A percentile compares a stretch with the other conserved stretches of the same genome.
Evolutionary conservation across 108 stramenopile species (phyloP).

Genomic region (Aureococcus anophagefferens): DNA sequence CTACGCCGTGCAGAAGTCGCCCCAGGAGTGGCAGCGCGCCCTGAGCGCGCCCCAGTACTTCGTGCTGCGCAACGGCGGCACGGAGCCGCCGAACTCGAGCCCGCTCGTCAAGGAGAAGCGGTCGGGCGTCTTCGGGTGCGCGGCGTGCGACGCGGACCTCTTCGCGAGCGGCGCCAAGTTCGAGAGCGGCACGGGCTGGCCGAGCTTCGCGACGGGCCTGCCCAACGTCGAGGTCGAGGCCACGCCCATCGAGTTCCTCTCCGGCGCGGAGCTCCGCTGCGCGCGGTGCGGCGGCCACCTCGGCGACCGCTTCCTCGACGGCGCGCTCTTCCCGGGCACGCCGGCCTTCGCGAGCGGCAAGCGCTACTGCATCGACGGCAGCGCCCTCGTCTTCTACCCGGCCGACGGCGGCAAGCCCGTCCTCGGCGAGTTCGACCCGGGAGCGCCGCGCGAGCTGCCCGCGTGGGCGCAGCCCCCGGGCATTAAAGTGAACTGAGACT

Average conservation of each 20-base stretch:
- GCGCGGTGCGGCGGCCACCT: slow-evolving; percentile 72
- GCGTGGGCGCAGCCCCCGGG: no score
- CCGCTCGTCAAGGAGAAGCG: slow-evolving; percentile 48
- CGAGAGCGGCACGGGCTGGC: slow-evolving; percentile 69
- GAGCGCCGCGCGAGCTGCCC: no score
- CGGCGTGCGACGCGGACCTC: slow-evolving; percentile 63
- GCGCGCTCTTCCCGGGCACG: slow-evolving; percentile 4
- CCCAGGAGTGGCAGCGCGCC: neutral
- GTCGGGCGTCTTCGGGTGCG: slow-evolving; percentile 58
- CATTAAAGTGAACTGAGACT: no score
- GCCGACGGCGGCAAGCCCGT: no score
- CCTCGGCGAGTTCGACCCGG: no score
- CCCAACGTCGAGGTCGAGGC: neutral
- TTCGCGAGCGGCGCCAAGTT: slow-evolving; percentile 66
- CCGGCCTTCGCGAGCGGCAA: slow-evolving; percentile 42
- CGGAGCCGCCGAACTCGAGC: neutral
- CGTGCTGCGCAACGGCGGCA: neutral
- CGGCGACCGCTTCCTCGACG: slow-evolving; percentile 66
- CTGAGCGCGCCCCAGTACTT: neutral
- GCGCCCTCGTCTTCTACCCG: slow-evolving; percentile 28
- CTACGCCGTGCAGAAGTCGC: neutral
- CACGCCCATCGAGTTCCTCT: neutral
- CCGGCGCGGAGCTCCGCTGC: slow-evolving; percentile 36
- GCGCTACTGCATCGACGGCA: slow-evolving; percentile 62
- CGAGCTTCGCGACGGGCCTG: slow-evolving; percentile 26